Base-by-base conservation (phyloP, 2,329 filamentous ascomycete species). In the Neoarthrinium moseri region DNA sequence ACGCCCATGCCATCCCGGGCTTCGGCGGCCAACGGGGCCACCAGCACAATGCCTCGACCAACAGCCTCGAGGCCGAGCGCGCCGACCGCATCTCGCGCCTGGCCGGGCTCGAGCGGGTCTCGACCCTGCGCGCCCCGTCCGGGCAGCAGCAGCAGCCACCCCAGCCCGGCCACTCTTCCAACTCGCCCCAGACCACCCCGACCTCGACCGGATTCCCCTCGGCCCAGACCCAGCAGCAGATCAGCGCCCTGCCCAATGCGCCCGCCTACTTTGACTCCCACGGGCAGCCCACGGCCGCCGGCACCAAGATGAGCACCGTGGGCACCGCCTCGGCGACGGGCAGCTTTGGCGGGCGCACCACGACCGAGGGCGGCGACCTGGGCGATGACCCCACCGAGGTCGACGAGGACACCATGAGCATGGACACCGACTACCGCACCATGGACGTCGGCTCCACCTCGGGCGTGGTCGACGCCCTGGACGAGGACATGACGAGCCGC, bases 21-120 rank as follows among this genome's bases (percentile, higher is more conserved):
- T 74, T 78, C 46, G 74, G 74, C 51, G 66, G 68, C 30, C 67
- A 68, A 34, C 81, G 82, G 41, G 72, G 79, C 57, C 72, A 83
- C 64, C 68, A 82, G 58, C 75, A 80, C 56, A 72, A 78, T 55
- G 68, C 81, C 6, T 86, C 84, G 17, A 80, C 81, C 44, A 86
- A 81, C 54, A 92, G 86, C 58, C 83, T 94, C 50, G 91, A 96
- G 59, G 91, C 91, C 52, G 91, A 96, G 67, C 89, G 91, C 56
- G 91, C 90, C 52, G 91, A 96, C 68, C 91, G 92, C 60, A 96
- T 97, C 67, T 96, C 91, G 34, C 91, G 92, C 41, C 83, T 96
- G 18, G 89, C 91, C 11, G 92, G 92, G n/a, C 81, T 96, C 29
- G 91, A 95, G 65, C 84, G 89, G 46, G 85, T 96, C 47, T 85